phyloP scores from a whole-genome alignment of 2,329 filamentous ascomycete species.

The Ceratocystis huliohia region DNA sequence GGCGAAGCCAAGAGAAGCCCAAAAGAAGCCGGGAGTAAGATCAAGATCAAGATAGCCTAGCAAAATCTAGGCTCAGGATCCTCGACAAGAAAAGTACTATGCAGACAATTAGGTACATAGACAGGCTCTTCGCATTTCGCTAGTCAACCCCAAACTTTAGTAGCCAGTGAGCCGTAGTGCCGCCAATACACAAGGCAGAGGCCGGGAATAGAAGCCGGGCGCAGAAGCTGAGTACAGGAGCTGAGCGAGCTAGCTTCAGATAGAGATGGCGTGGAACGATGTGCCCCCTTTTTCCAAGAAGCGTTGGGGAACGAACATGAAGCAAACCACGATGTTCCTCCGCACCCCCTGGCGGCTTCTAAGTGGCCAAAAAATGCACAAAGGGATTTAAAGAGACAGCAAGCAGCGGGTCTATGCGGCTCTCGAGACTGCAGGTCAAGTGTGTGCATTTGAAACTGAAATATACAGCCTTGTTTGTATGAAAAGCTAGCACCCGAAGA shows the following conservation, averaged over 20 bases:
- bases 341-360: background rate
- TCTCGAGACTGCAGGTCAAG: background rate
- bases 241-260: background rate
- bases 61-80: background rate
- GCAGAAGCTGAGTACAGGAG: no score
- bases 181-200: background rate
- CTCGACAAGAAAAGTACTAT: background rate
- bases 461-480: slow-evolving; percentile 6
- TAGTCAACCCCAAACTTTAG: background rate
- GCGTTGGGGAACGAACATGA: background rate
- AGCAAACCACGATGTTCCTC: background rate
- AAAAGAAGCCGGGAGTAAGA: background rate
- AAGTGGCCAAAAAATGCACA: background rate
- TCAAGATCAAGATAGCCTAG: background rate
- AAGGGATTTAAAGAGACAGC: background rate
- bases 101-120: background rate
- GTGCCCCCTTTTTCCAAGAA: background rate
- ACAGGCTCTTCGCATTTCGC: background rate
- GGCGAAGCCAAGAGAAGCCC: background rate
- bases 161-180: background rate
- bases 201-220: no score
- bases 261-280: background rate
- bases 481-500: background rate
- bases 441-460: background rate
- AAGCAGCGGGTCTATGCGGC: background rate